phyloP scores from a whole-genome alignment of 352 stramenopile genomes.

The Globisporangium polare region DNA sequence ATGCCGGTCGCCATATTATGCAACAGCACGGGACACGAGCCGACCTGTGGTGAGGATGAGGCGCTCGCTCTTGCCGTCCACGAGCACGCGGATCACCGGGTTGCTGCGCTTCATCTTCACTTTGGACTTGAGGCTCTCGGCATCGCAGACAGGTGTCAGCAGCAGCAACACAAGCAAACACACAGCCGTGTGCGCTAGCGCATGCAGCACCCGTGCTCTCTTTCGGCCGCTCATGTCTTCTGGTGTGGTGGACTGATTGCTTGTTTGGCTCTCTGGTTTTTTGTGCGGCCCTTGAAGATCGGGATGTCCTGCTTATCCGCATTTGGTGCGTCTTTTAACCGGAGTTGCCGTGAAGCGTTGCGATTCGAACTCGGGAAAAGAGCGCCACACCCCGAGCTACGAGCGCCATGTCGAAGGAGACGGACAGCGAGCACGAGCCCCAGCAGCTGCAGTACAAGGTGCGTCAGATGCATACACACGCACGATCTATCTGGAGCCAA shows the following conservation, averaged over 20 bases:
- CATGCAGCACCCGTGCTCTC: neutral
- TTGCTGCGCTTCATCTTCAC: conserved; percentile 44
- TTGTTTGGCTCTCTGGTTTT: no score
- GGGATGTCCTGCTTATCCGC: no score
- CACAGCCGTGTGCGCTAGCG: neutral
- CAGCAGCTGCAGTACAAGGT: conserved; percentile 89
- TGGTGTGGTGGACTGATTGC: no score
- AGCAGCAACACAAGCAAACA: neutral
- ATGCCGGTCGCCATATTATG: neutral
- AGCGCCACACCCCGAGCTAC: neutral
- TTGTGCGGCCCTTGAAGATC: neutral
- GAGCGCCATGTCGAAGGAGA: conserved; percentile 72
- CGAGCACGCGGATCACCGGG: conserved; percentile 27
- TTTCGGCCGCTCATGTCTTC: neutral
- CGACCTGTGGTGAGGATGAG: conserved; percentile 42
- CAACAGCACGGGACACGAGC: neutral
- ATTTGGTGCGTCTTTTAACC: no score
- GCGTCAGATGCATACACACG: neutral
- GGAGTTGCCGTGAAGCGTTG: neutral
- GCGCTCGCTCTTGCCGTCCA: conserved; percentile 27
- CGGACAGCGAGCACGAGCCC: conserved; percentile 74
- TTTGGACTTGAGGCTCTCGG: conserved; percentile 12
- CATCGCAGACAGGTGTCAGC: neutral
- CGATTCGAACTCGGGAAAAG: neutral
- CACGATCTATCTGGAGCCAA: neutral